Conservation (phyloP, 2,329 filamentous ascomycete genomes). For the Aspergillus awamori region DNA sequence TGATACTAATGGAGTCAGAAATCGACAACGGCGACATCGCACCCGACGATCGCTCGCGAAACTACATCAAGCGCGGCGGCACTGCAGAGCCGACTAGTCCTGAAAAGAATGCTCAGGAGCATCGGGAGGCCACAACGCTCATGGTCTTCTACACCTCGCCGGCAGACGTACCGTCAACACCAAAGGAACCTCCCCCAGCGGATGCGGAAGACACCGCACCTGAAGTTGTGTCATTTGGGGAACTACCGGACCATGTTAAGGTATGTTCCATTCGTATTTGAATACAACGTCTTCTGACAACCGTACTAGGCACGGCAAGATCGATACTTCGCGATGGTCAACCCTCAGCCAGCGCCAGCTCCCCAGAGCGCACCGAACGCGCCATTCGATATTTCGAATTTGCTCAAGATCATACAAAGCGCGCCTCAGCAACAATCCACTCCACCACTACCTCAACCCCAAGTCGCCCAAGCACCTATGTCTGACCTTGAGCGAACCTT, state of each 20-base stretch:
- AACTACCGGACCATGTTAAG: conserved; percentile 45
- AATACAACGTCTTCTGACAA: conserved; percentile 6
- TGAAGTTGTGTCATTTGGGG: conserved; percentile 46
- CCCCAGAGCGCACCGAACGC: conserved; percentile 27
- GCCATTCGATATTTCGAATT: conserved; percentile 43
- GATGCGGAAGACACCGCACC: conserved; percentile 40
- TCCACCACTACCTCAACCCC: conserved; percentile 33
- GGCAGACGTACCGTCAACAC: conserved; percentile 50
- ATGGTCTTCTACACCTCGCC: conserved; percentile 53
- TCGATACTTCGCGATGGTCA: conserved; percentile 43
- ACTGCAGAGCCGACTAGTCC: conserved; percentile 41
- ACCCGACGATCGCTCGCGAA: conserved; percentile 36
- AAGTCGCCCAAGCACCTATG: conserved; percentile 25
- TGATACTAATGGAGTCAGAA: conserved; percentile 29
- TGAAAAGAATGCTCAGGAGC: conserved; percentile 49
- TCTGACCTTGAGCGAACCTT: conserved; percentile 42
- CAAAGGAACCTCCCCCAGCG: conserved; percentile 49
- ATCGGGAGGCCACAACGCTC: conserved; percentile 50
- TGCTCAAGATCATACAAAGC: conserved; percentile 46
- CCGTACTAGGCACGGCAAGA: conserved; percentile 43
- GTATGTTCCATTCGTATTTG: conserved; percentile 25
- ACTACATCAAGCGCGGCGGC: conserved; percentile 50
- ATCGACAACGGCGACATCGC: conserved; percentile 45
- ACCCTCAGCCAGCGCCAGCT: conserved; percentile 33
- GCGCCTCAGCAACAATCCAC: conserved; percentile 34